Evolutionary conservation across 2,329 filamentous ascomycete genomes (phyloP).

Genomic region (Botrytis elliptica): DNA sequence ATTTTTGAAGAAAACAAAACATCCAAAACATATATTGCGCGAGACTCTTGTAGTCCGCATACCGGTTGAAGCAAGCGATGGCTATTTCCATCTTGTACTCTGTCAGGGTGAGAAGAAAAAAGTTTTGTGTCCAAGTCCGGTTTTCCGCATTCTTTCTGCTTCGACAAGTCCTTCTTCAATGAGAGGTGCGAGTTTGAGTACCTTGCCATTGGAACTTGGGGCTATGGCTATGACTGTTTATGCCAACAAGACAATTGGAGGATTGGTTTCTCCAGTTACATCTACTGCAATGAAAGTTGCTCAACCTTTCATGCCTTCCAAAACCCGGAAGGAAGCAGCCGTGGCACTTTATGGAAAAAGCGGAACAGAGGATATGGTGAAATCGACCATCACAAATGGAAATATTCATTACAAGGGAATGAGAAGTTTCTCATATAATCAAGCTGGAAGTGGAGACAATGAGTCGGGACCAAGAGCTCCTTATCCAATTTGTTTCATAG

Average conservation of each 20-base stretch:
- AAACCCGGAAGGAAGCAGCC: constrained; percentile 38
- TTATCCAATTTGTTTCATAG: constrained; percentile 54
- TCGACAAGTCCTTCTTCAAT: constrained; percentile 60
- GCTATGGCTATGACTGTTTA: constrained; percentile 52
- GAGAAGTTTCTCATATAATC: constrained; percentile 42
- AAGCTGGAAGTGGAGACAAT: constrained; percentile 37
- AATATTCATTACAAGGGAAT: constrained; percentile 42
- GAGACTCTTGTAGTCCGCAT: constrained; percentile 66
- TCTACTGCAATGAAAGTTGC: constrained; percentile 46
- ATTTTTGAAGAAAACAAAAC: constrained; percentile 55
- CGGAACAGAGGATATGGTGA: constrained; percentile 29
- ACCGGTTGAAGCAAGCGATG: constrained; percentile 61
- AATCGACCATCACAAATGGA: constrained; percentile 38
- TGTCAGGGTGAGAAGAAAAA: constrained; percentile 56
- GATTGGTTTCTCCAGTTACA: constrained; percentile 45
- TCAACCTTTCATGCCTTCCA: constrained; percentile 37
- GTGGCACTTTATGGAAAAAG: constrained; percentile 39
- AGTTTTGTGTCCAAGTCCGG: constrained; percentile 62
- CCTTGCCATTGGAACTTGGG: constrained; percentile 65
- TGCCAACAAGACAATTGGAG: constrained; percentile 44
- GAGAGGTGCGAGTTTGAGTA: constrained; percentile 62
- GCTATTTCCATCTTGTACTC: constrained; percentile 67
- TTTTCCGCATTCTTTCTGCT: constrained; percentile 67
- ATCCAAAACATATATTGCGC: constrained; percentile 51
- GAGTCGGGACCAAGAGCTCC: constrained; percentile 53